Conservation (phyloP, 1,284 basidiomycete species). For the Ustilago shanxiensis region DNA sequence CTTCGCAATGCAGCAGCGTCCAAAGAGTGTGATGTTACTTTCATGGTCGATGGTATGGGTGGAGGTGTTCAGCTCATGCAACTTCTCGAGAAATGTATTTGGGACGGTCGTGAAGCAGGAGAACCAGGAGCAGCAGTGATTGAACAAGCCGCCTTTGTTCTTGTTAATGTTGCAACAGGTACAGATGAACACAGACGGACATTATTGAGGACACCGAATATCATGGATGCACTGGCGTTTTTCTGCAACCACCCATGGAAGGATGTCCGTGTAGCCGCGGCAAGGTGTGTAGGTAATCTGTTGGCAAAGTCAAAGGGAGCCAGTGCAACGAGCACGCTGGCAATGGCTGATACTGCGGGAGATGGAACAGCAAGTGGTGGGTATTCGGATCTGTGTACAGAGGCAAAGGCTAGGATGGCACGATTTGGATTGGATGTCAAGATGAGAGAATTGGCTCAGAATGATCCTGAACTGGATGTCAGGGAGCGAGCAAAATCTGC, state of each 20-base stretch:
- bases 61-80: conserved; percentile 48
- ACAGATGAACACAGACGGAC: conserved; percentile 41
- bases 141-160: conserved; percentile 60
- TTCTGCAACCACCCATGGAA: conserved; percentile 57
- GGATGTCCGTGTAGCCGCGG: conserved; percentile 42
- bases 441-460: conserved; percentile 33
- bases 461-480: conserved; percentile 47
- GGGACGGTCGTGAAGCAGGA: conserved; percentile 42
- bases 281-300: conserved; percentile 44
- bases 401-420: conserved; percentile 35
- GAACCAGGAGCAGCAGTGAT: conserved; percentile 46
- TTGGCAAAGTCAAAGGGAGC: conserved; percentile 19
- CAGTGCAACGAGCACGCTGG: conserved; percentile 1
- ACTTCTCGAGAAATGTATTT: conserved; percentile 57
- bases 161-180: conserved; percentile 66
- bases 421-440: conserved; percentile 43
- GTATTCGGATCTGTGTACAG: conserved; percentile 16
- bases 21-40: conserved; percentile 52
- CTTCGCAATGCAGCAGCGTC: conserved; percentile 59
- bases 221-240: conserved; percentile 58
- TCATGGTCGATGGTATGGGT: conserved; percentile 52
- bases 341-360: not conserved
- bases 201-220: conserved; percentile 52
- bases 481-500: conserved; percentile 45
- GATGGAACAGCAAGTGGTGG: not conserved